Evolutionary conservation across 345 rosid genomes (phyloP), one percentile per base, ranked within the genome.

Genomic region (Sonneratia caseolaris): DNA sequence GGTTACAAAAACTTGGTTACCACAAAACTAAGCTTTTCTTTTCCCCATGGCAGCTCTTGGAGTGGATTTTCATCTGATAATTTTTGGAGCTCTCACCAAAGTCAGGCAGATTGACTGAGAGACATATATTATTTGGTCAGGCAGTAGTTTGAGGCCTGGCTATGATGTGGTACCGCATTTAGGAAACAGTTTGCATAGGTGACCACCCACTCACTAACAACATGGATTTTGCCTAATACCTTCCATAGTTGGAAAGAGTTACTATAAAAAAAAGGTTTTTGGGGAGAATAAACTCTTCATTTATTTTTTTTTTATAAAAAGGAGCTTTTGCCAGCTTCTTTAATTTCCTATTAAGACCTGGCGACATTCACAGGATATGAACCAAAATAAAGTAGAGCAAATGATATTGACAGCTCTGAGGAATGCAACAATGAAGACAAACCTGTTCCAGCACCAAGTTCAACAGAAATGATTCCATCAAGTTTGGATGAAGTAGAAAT

Each of bases 391-490:
- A 18, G 7, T 56, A 19, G 51, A 68, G 66, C 19, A 11, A 62
- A 59, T 3, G 36, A n/a, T 2, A 24, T 3, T 59, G 36, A 32
- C 37, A 62, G 35, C 36, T 19, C 27, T 68, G 24, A 35, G 43
- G 70, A 37, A 1, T 67, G 68, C 71, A 68, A 18, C n/a, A 38
- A 64, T 22, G 59, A 59, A 75, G 59, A 71, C 67, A 72, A 80
- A 91, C 97, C 97, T 74, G 96, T 91, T 79, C 97, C 97, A 79
- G 95, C 88, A 74, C 98, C 98, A 71, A 94, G 95, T 79, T 88
- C 97, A 8, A 91, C 64, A 16, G 85, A 77, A 43, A 81, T 75
- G 67, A 75, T 77, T 67, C 81, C 89, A 81, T 82, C 83, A 57
- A 91, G 81, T 12, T 83, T 86, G 56, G 84, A 82, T 3, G 93